Percentiles rank a stretch among this genome's conserved stretches.
Evolutionary conservation across 2,329 filamentous ascomycete genomes (phyloP).

Genomic region (Alternaria hordeiaustralica): DNA sequence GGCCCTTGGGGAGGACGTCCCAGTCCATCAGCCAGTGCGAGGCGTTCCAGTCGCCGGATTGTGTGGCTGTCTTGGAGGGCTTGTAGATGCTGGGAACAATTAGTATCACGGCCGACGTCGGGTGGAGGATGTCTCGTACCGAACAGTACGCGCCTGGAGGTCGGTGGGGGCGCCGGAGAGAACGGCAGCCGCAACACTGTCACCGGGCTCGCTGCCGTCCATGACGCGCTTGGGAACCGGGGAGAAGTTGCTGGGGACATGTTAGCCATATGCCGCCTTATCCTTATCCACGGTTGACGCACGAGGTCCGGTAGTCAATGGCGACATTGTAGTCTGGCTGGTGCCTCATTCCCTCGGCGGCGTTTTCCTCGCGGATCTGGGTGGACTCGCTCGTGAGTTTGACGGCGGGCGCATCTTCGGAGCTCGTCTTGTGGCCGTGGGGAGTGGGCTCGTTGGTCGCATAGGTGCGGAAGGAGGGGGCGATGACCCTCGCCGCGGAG

Average conservation of each 20-base stretch:
- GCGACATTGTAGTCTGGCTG: slow-evolving; percentile 81
- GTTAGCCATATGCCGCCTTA: slow-evolving; percentile 27
- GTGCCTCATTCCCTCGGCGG: slow-evolving; percentile 64
- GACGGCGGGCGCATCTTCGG: slow-evolving; percentile 47
- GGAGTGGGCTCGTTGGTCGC: slow-evolving; percentile 30
- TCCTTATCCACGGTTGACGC: slow-evolving; percentile 46
- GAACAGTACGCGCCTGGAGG: slow-evolving; percentile 89
- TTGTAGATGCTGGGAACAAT: slow-evolving; percentile 78
- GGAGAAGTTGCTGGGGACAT: slow-evolving; percentile 74
- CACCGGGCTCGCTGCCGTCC: slow-evolving; percentile 84
- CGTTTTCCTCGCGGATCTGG: slow-evolving; percentile 59
- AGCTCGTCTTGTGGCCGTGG: slow-evolving; percentile 39
- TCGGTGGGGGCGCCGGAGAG: slow-evolving; percentile 93
- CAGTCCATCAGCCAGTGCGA: slow-evolving; percentile 98
- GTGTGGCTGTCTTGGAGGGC: slow-evolving; percentile 91
- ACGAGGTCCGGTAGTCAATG: slow-evolving; percentile 92
- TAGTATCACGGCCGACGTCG: slow-evolving; percentile 4
- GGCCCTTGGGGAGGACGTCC: slow-evolving; percentile 90
- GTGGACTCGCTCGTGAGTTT: slow-evolving; percentile 51
- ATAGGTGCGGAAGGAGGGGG: slow-evolving; percentile 42
- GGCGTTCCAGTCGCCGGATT: slow-evolving; percentile 86
- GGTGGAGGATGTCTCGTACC: slow-evolving; percentile 62
- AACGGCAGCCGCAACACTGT: slow-evolving; percentile 78
- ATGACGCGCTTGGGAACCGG: slow-evolving; percentile 88
- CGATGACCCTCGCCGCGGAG: slow-evolving; percentile 27